Percentiles rank a stretch among this genome's conserved stretches.
These are phyloP conservation scores for Beauveria sp. DNA, from an alignment of 2,329 filamentous ascomycete genomes.

Conservation along the genomic window DNA sequence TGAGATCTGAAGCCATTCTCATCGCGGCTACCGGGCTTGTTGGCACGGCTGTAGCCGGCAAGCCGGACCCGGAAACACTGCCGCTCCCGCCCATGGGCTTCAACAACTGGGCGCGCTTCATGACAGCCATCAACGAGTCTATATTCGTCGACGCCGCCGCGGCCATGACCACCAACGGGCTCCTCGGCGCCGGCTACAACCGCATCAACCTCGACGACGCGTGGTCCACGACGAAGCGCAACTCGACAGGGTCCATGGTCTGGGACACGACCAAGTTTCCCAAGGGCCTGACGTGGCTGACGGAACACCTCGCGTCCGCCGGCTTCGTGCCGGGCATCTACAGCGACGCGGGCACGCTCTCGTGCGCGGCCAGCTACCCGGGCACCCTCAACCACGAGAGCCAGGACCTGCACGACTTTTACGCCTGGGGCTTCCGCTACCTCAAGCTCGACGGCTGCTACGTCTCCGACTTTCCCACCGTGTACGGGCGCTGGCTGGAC, in stretches of 20 bases:
- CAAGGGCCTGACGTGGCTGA: conserved; percentile 33
- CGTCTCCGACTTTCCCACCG: conserved; percentile 14
- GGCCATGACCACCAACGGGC: conserved; percentile 33
- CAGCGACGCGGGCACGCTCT: conserved; percentile 33
- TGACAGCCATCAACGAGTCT: conserved; percentile 39
- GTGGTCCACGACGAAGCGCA: conserved; percentile 31
- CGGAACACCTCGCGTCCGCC: conserved; percentile 25
- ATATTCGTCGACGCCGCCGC: conserved; percentile 40
- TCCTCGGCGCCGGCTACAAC: conserved; percentile 25
- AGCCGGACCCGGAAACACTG: conserved; percentile 1
- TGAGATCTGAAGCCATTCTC: not conserved
- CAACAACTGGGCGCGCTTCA: conserved; percentile 42
- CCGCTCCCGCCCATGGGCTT: conserved; percentile 40
- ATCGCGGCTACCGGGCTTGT: not conserved
- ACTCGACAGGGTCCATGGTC: conserved; percentile 28
- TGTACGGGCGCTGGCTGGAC: not conserved
- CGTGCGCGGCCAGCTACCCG: conserved; percentile 33
- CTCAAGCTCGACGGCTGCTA: conserved; percentile 35
- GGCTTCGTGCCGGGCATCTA: conserved; percentile 39
- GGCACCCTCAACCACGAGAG: conserved; percentile 33
- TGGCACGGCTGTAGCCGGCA: not conserved
- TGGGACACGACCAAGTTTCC: conserved; percentile 36
- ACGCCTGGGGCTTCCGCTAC: conserved; percentile 29
- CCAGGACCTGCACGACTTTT: conserved; percentile 32
- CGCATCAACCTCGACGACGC: conserved; percentile 38